phyloP scores from a whole-genome alignment of 495 filamentous ascomycete species.

The Penicillium malachiteum region DNA sequence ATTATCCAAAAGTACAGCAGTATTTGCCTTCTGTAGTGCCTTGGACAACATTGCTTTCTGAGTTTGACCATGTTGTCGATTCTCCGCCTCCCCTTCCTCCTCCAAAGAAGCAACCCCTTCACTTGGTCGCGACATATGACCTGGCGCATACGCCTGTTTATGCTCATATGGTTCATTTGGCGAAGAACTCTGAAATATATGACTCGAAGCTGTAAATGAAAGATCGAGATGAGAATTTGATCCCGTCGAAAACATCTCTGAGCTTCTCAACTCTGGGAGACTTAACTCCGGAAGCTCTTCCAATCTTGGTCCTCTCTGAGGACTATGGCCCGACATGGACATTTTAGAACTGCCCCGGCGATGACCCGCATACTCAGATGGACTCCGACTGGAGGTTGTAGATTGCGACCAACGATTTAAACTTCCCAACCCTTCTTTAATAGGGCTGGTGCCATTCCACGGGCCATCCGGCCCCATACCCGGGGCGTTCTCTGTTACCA shows the following conservation, averaged over 20 bases:
- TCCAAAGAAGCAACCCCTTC: conserved; percentile 27
- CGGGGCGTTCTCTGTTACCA: conserved; percentile 18
- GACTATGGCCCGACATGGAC: conserved; percentile 42
- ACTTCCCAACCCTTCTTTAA: conserved; percentile 66
- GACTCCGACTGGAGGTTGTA: conserved; percentile 66
- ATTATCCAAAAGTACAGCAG: conserved; percentile 91
- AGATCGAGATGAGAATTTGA: conserved; percentile 24
- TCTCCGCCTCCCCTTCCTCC: conserved; percentile 29
- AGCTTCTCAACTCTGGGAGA: conserved; percentile 22
- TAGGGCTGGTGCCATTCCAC: conserved; percentile 39
- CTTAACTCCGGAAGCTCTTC: conserved; percentile 21
- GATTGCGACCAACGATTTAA: conserved; percentile 84
- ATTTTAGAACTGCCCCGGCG: conserved; percentile 54
- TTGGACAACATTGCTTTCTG: conserved; percentile 92
- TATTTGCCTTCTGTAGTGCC: conserved; percentile 91
- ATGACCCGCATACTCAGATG: conserved; percentile 42
- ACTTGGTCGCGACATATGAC: conserved; percentile 17
- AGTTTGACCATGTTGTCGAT: conserved; percentile 50
- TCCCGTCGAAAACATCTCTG: conserved; percentile 21
- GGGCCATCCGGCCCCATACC: conserved; percentile 11
- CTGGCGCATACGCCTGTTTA: conserved; percentile 2
- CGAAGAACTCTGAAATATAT: conserved; percentile 19
- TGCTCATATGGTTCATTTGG: conserved; percentile 11
- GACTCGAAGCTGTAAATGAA: conserved; percentile 22
- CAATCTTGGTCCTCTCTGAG: conserved; percentile 8